Evolutionary conservation across 805 yeast species (phyloP).

Genomic region (Torulaspora delbrueckii): DNA sequence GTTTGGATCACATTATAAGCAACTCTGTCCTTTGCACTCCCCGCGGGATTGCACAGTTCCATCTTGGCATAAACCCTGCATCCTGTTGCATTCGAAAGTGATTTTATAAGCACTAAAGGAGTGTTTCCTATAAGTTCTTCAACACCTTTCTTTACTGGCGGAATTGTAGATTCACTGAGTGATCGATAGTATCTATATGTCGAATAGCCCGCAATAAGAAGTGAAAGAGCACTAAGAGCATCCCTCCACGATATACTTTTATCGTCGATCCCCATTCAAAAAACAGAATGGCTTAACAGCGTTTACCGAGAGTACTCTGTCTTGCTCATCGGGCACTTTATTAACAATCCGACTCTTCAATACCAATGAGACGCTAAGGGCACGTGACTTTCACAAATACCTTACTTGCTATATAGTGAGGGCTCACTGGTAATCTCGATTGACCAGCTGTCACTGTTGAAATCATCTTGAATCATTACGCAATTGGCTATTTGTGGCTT

Average conservation of each 20-base stretch:
- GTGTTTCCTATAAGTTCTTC: slow-evolving; percentile 87
- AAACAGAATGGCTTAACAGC: neutral
- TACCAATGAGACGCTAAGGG: no score
- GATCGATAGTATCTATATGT: slow-evolving; percentile 10
- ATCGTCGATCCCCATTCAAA: neutral
- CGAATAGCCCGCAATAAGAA: slow-evolving; percentile 10
- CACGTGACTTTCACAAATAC: neutral
- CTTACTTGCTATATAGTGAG: neutral
- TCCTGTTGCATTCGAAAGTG: slow-evolving; percentile 68
- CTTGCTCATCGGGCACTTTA: neutral
- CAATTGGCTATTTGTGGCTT: no score
- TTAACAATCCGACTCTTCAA: no score
- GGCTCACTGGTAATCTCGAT: no score
- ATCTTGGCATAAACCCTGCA: slow-evolving; percentile 82
- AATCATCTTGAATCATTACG: no score
- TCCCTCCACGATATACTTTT: slow-evolving; percentile 9
- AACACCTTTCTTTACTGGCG: slow-evolving; percentile 48
- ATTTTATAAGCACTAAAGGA: slow-evolving; percentile 68
- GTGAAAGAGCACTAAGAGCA: slow-evolving; percentile 8
- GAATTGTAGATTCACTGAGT: slow-evolving; percentile 11
- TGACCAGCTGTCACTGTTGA: no score
- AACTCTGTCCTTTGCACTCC: slow-evolving; percentile 92
- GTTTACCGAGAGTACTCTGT: neutral
- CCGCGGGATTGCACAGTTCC: slow-evolving; percentile 86
- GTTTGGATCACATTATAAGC: slow-evolving; percentile 76